Base-by-base conservation (phyloP, 768 basidiomycete species). In the Lentinula aciculospora region DNA sequence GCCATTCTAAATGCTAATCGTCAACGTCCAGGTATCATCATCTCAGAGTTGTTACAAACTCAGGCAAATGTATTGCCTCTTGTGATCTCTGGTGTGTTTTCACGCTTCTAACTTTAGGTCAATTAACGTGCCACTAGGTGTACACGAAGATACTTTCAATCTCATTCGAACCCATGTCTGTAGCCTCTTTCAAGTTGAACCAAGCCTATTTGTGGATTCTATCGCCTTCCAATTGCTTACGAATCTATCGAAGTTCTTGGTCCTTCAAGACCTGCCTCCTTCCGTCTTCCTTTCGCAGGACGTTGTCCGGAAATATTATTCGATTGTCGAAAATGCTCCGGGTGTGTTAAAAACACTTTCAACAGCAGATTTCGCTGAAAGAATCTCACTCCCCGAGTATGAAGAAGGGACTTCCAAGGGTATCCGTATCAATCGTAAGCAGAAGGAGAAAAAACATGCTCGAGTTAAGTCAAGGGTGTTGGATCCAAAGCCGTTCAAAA, bases 191-290 rank as follows among this genome's bases (percentile, higher is more conserved):
- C 27, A 15, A n/a, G n/a, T 3, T 12, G 56, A 46, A 36, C 23
- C 42, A 4, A 25, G 28, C 4, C 15, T 21, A 12, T 57, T 57
- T 2, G 17, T 10, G 19, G 27, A 39, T 17, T 58, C 49, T 15
- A n/a, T 49, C 5, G 50, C 49, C 10, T 23, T 29, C 15, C 21
- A 53, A 34, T 12, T 58, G 37, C 28, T 58, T 2, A 12, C 28
- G 15, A 39, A 42, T 27, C 21, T 58, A 12, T 57, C 56, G 9
- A 28, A 49, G n/a, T 47, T 57, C 32, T 49, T 57, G n/a, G 31
- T 21, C 32, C 45, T 56, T 45, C 40, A 31, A 21, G 32, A 28
- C n/a, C 4, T 36, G n/a, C 31, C 34, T 8, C 29, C 32, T 15
- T 45, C 44, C n/a, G 21, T 25, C 8, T 4, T 46, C 5, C 46